Percentiles rank a stretch among this genome's conserved stretches.
phyloP scores from a whole-genome alignment of 2,329 filamentous ascomycete genomes.

The Aspergillus aculeatinus region DNA sequence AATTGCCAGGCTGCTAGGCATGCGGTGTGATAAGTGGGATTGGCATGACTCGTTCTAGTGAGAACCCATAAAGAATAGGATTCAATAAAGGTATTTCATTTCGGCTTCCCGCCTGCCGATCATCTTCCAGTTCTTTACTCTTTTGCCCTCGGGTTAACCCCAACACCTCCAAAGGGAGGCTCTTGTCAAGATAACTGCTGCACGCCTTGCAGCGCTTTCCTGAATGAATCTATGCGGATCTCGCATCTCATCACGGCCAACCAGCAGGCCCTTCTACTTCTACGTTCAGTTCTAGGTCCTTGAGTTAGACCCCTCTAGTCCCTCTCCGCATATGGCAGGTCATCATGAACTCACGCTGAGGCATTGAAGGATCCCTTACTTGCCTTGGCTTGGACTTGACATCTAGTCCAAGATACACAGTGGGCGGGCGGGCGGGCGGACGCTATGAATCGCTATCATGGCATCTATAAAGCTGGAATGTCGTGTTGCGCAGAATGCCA shows the following conservation, averaged over 20 bases:
- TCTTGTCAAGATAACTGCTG: background rate
- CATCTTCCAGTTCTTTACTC: background rate
- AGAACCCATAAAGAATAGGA: background rate
- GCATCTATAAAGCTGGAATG: background rate
- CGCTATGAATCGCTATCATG: background rate
- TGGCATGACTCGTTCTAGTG: background rate
- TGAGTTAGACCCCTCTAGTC: background rate
- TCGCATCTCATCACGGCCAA: background rate
- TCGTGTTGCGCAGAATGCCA: background rate
- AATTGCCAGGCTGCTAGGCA: background rate
- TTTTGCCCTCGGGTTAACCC: background rate
- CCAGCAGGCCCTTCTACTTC: background rate
- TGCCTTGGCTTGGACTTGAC: background rate
- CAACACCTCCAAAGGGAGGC: background rate
- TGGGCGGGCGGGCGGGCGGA: background rate
- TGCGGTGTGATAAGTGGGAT: background rate
- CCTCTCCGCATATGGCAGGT: background rate
- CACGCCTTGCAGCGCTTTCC: background rate
- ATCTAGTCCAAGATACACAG: background rate
- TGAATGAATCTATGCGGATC: background rate
- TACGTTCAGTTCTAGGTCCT: background rate
- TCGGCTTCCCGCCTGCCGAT: background rate
- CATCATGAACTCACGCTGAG: background rate
- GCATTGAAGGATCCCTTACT: background rate
- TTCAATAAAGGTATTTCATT: background rate